Conservation (phyloP, 768 basidiomycete species). For the Lenzites betulinus region DNA sequence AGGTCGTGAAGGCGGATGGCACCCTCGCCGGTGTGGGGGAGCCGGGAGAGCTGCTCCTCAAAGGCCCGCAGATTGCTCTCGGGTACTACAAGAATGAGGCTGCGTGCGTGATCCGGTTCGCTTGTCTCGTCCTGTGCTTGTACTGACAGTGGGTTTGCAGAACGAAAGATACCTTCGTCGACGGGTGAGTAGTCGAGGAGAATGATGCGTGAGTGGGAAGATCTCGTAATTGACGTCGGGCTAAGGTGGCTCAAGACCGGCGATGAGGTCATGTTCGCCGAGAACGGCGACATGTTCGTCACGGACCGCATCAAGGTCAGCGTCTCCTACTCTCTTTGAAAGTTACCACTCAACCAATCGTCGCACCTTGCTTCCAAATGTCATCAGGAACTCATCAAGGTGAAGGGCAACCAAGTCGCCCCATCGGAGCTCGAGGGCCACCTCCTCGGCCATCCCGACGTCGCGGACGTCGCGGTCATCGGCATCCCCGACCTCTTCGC, state of each 20-base stretch:
- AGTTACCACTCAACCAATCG: background rate
- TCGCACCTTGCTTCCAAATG: too few species aligned
- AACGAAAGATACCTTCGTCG: slow-evolving; percentile 66
- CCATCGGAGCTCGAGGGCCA: slow-evolving; percentile 38
- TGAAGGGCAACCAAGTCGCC: slow-evolving; percentile 60
- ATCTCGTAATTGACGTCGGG: background rate
- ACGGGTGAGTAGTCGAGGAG: slow-evolving; percentile 48
- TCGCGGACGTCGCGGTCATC: slow-evolving; percentile 42
- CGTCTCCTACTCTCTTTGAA: background rate
- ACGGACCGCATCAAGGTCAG: slow-evolving; percentile 66
- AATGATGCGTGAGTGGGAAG: slow-evolving; percentile 25
- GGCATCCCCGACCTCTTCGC: slow-evolving; percentile 69
- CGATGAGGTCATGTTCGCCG: slow-evolving; percentile 59
- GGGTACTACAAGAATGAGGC: slow-evolving; percentile 26
- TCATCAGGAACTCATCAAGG: slow-evolving; percentile 66
- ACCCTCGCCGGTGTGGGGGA: slow-evolving; percentile 42
- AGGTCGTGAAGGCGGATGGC: slow-evolving; percentile 49
- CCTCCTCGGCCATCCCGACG: slow-evolving; percentile 43
- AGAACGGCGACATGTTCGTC: slow-evolving; percentile 60
- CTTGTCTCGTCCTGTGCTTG: slow-evolving; percentile 37
- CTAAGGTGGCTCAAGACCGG: slow-evolving; percentile 66
- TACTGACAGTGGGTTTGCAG: slow-evolving; percentile 56
- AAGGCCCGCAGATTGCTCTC: slow-evolving; percentile 44
- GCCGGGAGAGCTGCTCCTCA: slow-evolving; percentile 49
- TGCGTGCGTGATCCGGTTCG: slow-evolving; percentile 10